Base-by-base conservation (phyloP, 2,329 filamentous ascomycete genomes). In the Colletotrichum simmondsii region DNA sequence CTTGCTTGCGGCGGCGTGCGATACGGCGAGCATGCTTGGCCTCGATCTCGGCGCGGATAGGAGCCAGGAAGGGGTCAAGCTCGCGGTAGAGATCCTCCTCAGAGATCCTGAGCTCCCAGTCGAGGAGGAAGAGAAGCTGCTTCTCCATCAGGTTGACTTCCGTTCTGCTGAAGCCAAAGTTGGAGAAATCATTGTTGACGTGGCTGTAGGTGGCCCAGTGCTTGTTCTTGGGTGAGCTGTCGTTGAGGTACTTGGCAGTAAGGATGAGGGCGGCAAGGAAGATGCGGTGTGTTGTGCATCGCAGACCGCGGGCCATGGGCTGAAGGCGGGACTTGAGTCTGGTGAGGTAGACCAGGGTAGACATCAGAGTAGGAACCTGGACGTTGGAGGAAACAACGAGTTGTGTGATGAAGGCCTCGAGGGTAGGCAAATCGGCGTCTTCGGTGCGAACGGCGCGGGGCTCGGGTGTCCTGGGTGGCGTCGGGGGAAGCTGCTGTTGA, bases 131-230 rank as follows among this genome's bases (percentile, higher is more conserved):
- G 65, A 99, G 92, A 35, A 99, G 90, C 85, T 99, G 97, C 89
- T 97, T 97, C 89, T 99, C 97, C 97, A 99, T 99, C 75, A 98
- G 89, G 87, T 99, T 99, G 79, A 99, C 97, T 85, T 99, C 97
- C 46, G 94, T 97, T 77, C 95, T 89, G 79, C 92, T 96, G 88
- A 99, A 98, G 78, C 95, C 94, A 80, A 98, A 99, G 79, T 88
- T 90, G 80, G 86, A 88, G 74, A 78, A 81, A 10, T 87, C 85
- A 12, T 92, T 91, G 82, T 88, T 93, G 77, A 98, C 92, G 78
- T 92, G 86, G 73, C 93, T 97, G 88, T 98, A 99, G 79, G 92
- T 93, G 76, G 97, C 95, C 97, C 97, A 99, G 89, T 99, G 97
- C 92, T 98, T 98, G 91, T 99, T 99, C 92, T 98, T 98, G 75